Evolutionary conservation across 371 early-diverging fungal genomes (phyloP).

Genomic region (Rhizopus delemar): DNA sequence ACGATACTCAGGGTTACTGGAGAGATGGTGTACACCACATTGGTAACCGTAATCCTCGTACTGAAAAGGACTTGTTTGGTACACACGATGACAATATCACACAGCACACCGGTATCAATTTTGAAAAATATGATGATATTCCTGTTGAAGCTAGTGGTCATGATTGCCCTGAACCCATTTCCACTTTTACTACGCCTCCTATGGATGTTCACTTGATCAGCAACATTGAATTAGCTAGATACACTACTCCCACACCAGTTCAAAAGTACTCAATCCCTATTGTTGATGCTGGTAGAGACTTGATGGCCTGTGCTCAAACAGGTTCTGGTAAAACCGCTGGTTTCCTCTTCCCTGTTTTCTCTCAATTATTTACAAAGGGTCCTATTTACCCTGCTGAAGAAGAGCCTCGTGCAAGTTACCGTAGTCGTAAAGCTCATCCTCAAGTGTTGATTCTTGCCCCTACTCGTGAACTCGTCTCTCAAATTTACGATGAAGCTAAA

Average conservation of each 20-base stretch:
- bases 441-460: slow-evolving; percentile 91
- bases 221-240: slow-evolving; percentile 78
- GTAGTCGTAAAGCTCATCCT: slow-evolving; percentile 84
- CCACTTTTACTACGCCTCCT: slow-evolving; percentile 64
- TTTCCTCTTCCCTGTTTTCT: slow-evolving; percentile 90
- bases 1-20: slow-evolving; percentile 64
- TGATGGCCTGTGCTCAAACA: slow-evolving; percentile 93
- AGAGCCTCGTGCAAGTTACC: slow-evolving; percentile 61
- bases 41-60: slow-evolving; percentile 67
- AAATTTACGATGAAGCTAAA: slow-evolving; percentile 83
- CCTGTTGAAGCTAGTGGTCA: slow-evolving; percentile 92
- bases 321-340: slow-evolving; percentile 94
- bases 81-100: slow-evolving; percentile 65
- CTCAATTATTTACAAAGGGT: slow-evolving; percentile 90
- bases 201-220: slow-evolving; percentile 85
- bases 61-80: slow-evolving; percentile 83
- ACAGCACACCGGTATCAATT: slow-evolving; percentile 89
- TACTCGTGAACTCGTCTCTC: slow-evolving; percentile 97
- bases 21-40: slow-evolving; percentile 72
- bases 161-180: slow-evolving; percentile 74
- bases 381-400: slow-evolving; percentile 60
- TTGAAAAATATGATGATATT: slow-evolving; percentile 96
- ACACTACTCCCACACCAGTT: slow-evolving; percentile 94
- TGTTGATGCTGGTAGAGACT: slow-evolving; percentile 73
- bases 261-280: slow-evolving; percentile 93